Conservation (phyloP, 176 grass and related monocot genomes). For the Aegilops sharonensis region DNA sequence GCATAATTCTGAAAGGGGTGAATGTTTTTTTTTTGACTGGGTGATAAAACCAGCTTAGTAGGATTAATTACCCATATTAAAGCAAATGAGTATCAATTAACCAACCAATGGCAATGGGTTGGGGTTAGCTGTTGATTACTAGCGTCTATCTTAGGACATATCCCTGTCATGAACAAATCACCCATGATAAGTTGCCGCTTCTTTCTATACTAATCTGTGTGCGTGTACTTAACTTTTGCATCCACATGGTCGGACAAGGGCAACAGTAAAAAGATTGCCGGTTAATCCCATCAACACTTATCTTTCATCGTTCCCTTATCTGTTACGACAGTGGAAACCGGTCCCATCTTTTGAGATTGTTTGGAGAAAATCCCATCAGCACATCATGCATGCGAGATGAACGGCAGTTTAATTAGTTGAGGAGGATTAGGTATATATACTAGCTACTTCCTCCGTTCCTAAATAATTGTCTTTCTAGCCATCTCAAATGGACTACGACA, state of each 20-base stretch:
- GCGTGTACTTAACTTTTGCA: not conserved
- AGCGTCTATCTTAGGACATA: not conserved
- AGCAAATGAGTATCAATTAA: too few species aligned
- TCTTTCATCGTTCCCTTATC: too few species aligned
- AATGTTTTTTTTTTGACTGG: not conserved
- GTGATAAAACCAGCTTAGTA: too few species aligned
- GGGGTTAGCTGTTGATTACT: not conserved
- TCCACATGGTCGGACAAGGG: not conserved
- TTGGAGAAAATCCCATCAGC: not conserved
- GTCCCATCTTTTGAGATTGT: too few species aligned
- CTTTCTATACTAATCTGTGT: not conserved
- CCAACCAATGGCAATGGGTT: too few species aligned
- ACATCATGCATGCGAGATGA: not conserved
- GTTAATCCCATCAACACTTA: not conserved
- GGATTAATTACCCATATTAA: too few species aligned
- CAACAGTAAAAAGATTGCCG: not conserved
- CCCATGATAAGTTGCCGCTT: not conserved
- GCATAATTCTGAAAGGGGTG: too few species aligned
- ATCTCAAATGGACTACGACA: too few species aligned
- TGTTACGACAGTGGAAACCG: too few species aligned
- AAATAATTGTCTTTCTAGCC: too few species aligned
- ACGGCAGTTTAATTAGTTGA: not conserved
- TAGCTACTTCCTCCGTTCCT: too few species aligned
- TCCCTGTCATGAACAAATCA: not conserved
- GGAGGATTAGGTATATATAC: too few species aligned